Evolutionary conservation across 164 flowering plant genomes (phyloP).

Genomic region (Liriodendron chinense): DNA sequence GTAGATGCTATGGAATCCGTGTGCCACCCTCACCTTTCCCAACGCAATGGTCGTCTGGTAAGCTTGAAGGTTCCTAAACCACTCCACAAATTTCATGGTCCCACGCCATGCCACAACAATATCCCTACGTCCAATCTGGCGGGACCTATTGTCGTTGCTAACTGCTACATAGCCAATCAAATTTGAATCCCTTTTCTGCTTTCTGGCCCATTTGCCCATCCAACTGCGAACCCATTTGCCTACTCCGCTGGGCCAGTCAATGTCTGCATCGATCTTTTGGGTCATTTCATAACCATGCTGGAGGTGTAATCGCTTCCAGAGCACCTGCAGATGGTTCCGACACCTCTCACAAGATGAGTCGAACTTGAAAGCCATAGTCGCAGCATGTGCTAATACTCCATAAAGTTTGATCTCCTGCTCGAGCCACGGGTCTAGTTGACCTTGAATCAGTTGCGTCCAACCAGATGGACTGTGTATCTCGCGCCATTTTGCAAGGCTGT

Average conservation of each 20-base stretch:
- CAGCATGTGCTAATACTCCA: slow-evolving; percentile 52
- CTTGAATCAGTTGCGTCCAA: slow-evolving; percentile 41
- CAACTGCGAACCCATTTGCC: no score
- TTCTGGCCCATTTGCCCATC: slow-evolving; percentile 34
- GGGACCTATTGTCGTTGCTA: slow-evolving; percentile 41
- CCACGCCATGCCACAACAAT: slow-evolving; percentile 85
- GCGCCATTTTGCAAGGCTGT: slow-evolving; percentile 42
- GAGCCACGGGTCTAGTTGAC: slow-evolving; percentile 56
- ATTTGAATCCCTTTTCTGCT: slow-evolving; percentile 57
- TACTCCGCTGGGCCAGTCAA: slow-evolving; percentile 49
- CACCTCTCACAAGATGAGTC: slow-evolving; percentile 54
- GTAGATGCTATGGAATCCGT: slow-evolving; percentile 57
- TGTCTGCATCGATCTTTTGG: slow-evolving; percentile 56
- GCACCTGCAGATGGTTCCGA: slow-evolving; percentile 29
- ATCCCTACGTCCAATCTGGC: slow-evolving; percentile 55
- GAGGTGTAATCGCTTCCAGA: slow-evolving; percentile 41
- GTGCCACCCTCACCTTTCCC: slow-evolving; percentile 43
- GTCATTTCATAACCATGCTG: slow-evolving; percentile 42
- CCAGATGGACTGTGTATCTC: slow-evolving; percentile 44
- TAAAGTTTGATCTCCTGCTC: slow-evolving; percentile 52
- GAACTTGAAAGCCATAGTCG: slow-evolving; percentile 43
- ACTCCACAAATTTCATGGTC: slow-evolving; percentile 51
- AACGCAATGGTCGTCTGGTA: slow-evolving; percentile 30
- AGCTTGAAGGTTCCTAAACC: slow-evolving; percentile 44
- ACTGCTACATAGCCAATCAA: slow-evolving; percentile 81